Evolutionary conservation across 208 protist species (phyloP), one percentile per base, ranked within the genome.

Genomic region (Leishmania turanica): DNA sequence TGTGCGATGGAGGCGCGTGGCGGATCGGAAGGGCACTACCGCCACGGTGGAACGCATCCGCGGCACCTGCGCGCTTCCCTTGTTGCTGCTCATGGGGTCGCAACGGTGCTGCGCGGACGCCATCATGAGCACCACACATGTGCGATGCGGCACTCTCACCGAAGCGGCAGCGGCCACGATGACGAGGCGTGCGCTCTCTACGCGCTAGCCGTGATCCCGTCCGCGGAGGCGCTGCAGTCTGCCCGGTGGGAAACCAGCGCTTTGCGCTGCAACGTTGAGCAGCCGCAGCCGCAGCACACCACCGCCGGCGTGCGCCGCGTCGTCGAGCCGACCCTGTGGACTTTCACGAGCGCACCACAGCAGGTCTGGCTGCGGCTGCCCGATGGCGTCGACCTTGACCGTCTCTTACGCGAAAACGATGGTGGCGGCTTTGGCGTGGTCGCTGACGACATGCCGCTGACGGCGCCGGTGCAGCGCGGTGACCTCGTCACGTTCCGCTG

Each of bases 341-440:
- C 49, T 3, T 19, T 80, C 11, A n/a, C 69, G 19, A 62, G 37
- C 49, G 77, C 70, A 34, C 77, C 80, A 58, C 87, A 81, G 56
- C 72, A 74, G 62, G 79, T 91, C 53, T 92, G 88, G 87, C 53
- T 94, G 53, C 83, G 83, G 24, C 81, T 94, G 15, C 88, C 90
- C 1, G 60, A 72, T 3, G 58, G 64, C 64, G 68, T 94, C 5
- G 68, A 92, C 68, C 62, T 92, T 7, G 65, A 85, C 58, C 21
- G 42, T 40, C 65, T 91, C 75, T 62, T 85, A 79, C 70, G 85
- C 65, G 42, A 70, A 24, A 70, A 77, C 74, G 71, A 53, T 40
- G 88, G 90, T n/a, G 87, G 88, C 3, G 78, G 80, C 56, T 87
- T 87, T 77, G 90, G 87, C 3, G 74, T 90, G 54, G 87, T 94